Conservation (phyloP, 106 monocot genomes). For the Platanthera guangdongensis region DNA sequence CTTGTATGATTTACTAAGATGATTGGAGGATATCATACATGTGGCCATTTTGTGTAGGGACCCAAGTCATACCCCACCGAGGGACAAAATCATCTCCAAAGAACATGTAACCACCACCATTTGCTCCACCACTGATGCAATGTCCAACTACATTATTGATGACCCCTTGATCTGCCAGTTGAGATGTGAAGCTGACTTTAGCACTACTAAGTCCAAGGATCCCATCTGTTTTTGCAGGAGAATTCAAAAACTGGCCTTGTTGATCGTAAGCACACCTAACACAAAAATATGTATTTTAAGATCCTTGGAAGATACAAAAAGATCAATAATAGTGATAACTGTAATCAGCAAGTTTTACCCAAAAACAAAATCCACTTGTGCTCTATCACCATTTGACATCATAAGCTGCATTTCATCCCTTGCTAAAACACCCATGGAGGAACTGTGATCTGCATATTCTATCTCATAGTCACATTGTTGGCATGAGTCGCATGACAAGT, state of each 20-base stretch:
- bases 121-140: slow-evolving; percentile 47
- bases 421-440: slow-evolving; percentile 79
- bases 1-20: slow-evolving; percentile 1
- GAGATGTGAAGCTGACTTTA: slow-evolving; percentile 68
- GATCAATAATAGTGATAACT: not conserved
- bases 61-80: slow-evolving; percentile 73
- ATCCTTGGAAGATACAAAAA: not conserved
- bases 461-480: slow-evolving; percentile 89
- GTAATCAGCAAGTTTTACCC: slow-evolving; percentile 35
- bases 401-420: slow-evolving; percentile 64
- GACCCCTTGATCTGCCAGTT: slow-evolving; percentile 57
- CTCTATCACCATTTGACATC: slow-evolving; percentile 26
- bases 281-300: not conserved
- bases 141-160: slow-evolving; percentile 76
- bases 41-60: slow-evolving; percentile 30
- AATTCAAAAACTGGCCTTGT: slow-evolving; percentile 62
- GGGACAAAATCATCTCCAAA: slow-evolving; percentile 84
- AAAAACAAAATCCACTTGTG: slow-evolving; percentile 54
- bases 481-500: slow-evolving; percentile 36
- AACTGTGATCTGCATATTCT: slow-evolving; percentile 77
- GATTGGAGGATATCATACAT: slow-evolving; percentile 29
- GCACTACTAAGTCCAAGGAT: slow-evolving; percentile 68
- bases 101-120: slow-evolving; percentile 72
- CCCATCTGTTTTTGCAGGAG: slow-evolving; percentile 86
- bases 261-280: slow-evolving; percentile 90